These are phyloP conservation scores for Lachancea sp. DNA, from an alignment of 805 yeast species.

Conservation along the genomic window DNA sequence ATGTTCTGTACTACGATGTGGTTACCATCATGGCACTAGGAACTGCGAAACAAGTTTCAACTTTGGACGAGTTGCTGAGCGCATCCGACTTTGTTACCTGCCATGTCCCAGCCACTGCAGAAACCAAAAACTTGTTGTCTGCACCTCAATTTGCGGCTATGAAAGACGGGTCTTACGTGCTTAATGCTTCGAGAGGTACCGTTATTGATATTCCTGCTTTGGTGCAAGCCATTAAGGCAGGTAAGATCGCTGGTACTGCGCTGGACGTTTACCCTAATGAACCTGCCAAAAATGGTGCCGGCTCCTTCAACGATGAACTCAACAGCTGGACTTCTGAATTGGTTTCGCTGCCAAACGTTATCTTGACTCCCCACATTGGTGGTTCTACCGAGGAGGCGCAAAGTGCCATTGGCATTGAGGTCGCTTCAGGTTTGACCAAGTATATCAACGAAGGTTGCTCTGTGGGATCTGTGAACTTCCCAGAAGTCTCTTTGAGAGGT, in stretches of 20 bases:
- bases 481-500: constrained; percentile 89
- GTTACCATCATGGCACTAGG: constrained; percentile 93
- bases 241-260: constrained; percentile 95
- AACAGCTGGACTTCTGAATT: constrained; percentile 83
- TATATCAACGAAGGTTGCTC: constrained; percentile 96
- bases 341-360: constrained; percentile 74
- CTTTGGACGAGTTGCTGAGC: constrained; percentile 74
- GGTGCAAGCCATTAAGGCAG: constrained; percentile 83
- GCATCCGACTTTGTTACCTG: constrained; percentile 83
- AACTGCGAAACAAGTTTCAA: constrained; percentile 86
- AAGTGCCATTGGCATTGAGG: constrained; percentile 95
- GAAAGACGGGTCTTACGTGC: constrained; percentile 92
- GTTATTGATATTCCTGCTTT: constrained; percentile 95
- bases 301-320: constrained; percentile 61
- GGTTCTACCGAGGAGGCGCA: constrained; percentile 99
- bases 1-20: constrained; percentile 88
- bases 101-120: constrained; percentile 93
- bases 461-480: constrained; percentile 96
- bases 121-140: constrained; percentile 84
- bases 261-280: constrained; percentile 94
- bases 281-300: constrained; percentile 94
- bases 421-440: constrained; percentile 74
- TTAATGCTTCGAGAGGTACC: constrained; percentile 96
- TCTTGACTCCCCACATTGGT: constrained; percentile 96
- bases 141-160: constrained; percentile 89